Evolutionary conservation across 352 stramenopile genomes (phyloP), one percentile per base, ranked within the genome.

Genomic region (Phytopythium aichiense): DNA sequence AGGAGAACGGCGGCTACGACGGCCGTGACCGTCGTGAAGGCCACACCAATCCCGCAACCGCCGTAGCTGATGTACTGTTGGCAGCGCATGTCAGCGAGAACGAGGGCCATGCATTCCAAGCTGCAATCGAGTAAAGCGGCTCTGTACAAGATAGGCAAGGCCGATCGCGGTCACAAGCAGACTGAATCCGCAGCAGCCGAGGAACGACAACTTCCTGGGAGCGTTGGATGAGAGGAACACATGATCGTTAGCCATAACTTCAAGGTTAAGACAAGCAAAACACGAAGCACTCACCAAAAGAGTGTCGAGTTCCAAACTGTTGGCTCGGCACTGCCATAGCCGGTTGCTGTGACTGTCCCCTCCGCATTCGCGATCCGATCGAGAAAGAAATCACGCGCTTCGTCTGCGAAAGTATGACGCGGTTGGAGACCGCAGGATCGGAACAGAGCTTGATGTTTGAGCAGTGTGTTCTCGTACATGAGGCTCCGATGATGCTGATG

Each of bases 31-130:
- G 90, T 89, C 40, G 82, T 94, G 66, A 96, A 96, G 7, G 85
- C 87, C 16, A 92, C 58, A 0, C 86, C 88, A 1, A 81, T 58
- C 4, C 59, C 38, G 63, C 93, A 98, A n/a, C 80, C 79, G 4
- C 71, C 72, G 71, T 97, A 99, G 50, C 85, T 84, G 60, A 89
- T 63, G 69, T 97, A 98, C 73, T 98, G 64, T 6, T 9, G 55
- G 46, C 22, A 62, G 15, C 23, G 58, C 13, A 66, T 52, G 2
- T n/a, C 9, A 12, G 28, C 12, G 11, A 40, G 35, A 15, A 25
- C 33, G 20, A n/a, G 33, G 0, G 28, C 2, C 30, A 20, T 18
- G 11, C 3, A 13, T 11, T 33, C 23, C 25, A 54, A 31, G 28
- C 4, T n/a, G 2, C 46, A 33, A 33, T 16, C 20, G 15, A 15